Base-by-base conservation (phyloP, 768 basidiomycete genomes). In the Neoboletus magnificus region DNA sequence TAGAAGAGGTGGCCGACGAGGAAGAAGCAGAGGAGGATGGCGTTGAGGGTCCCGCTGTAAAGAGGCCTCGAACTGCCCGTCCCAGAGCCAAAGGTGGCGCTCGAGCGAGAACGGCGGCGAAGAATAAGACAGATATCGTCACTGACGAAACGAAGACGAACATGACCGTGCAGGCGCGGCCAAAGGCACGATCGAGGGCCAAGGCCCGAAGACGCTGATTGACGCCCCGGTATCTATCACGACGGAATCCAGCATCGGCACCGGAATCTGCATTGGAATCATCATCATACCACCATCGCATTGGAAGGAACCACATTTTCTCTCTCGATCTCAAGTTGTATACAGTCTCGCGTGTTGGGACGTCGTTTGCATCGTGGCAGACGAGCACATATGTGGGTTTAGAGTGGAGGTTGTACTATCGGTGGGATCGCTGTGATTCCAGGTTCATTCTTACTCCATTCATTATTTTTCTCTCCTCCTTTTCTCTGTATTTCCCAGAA, bases 151-250 rank as follows among this genome's bases (percentile, higher is more conserved):
- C 41, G 7, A 67, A 60, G 46, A 65, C 54, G 50, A 61, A 50
- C 50, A 42, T 22, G 49, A 52, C 61, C 61, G 60, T 51, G 64
- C 68, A 56, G 54, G 60, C 68, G 42, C 70, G 69, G 51, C 64
- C 66, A 36, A 70, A 70, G 60, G 68, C 68, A 50, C 66, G 69
- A 48, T 66, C 69, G 30, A 62, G 68, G 46, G 57, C 63, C 46
- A 72, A 48, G 60, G 39, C 58, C 40, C 66, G 69, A 52, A 66
- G 69, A 59, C 69, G 70, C 50, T 70, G 68, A 68, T 51, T 35
- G 59, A 45, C 32, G 42, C 36, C 52, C 35, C 39, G 35, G 52
- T 46, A 56, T 47, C 53, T 52, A 56, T 48, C 33, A 55, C 49
- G 30, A 54, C 51, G 54, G 54, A 51, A 57, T 43, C 29, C 56